Base-by-base conservation (phyloP, 1,284 basidiomycete species). In the Xerocomus cyaneibrunnescens region DNA sequence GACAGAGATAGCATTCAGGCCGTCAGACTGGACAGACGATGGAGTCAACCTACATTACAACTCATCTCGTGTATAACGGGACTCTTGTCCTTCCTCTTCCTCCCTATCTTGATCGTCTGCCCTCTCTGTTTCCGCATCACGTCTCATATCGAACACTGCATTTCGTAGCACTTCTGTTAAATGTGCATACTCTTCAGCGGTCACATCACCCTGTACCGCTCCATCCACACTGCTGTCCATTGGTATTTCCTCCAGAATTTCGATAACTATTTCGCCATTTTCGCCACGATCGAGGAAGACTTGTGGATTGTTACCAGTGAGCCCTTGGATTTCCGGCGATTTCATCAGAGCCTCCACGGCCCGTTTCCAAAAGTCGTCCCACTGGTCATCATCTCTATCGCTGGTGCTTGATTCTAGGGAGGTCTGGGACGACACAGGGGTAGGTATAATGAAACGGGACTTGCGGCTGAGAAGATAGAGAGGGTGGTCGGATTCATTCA, bases 211-310 rank as follows among this genome's bases (percentile, higher is more conserved):
- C 28, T 62, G 68, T 41, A 55, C 60, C 30, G 50, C 49, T 43
- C 55, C 64, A 40, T 57, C 66, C 8, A 59, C 66, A 38, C 59
- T 54, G 21, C 69, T 74, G 28, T 74, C 70, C 50, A 72, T 53
- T 7, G 72, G 70, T 36, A 72, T 61, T 32, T 77, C 80, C 46
- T 81, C 78, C 48, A 80, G 57, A 56, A 85, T 72, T 64, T 87
- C 79, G 56, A 87, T 72, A 39, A 85, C 55, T 47, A 84, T 64
- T 52, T 81, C 80, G 23, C 77, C 79, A 40, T 80, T 77, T 50
- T 76, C 77, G 25, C 72, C 68, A 25, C 69, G 66, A 54, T 77
- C 72, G 35, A 78, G 64, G 49, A 72, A 67, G 34, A 78, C 66
- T 52, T 74, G 60, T 27, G 55, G 57, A 25, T 64, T 69, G 35